These are phyloP conservation scores for Vickermania spadyakhi DNA, from an alignment of 208 protist genomes.

Conservation along the genomic window DNA sequence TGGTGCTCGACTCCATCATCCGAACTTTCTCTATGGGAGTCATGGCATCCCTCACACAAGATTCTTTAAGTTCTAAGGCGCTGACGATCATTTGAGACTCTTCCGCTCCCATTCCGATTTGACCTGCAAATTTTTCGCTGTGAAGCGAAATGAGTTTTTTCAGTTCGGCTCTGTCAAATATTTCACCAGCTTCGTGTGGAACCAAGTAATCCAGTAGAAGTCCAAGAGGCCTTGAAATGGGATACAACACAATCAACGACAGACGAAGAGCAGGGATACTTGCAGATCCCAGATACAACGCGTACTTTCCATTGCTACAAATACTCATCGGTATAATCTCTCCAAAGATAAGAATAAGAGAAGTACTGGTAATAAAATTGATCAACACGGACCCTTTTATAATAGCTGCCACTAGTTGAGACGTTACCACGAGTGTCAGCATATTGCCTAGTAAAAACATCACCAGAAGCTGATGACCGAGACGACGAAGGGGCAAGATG, in stretches of 20 bases:
- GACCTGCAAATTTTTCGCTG: conserved; percentile 62
- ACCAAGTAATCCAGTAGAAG: conserved; percentile 67
- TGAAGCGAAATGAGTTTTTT: conserved; percentile 66
- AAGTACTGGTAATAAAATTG: conserved; percentile 62
- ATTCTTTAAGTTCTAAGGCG: conserved; percentile 60
- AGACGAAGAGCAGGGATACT: conserved; percentile 45
- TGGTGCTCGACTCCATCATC: conserved; percentile 30
- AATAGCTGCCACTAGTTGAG: conserved; percentile 71
- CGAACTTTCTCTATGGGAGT: conserved; percentile 43
- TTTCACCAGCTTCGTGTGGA: conserved; percentile 51
- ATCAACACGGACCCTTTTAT: conserved; percentile 37
- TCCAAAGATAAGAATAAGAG: conserved; percentile 62
- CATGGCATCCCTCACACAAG: conserved; percentile 29
- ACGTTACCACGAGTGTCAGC: conserved; percentile 65
- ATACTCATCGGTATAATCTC: conserved; percentile 76
- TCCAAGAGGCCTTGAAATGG: conserved; percentile 59
- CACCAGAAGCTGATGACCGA: conserved; percentile 63
- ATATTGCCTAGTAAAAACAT: conserved; percentile 80
- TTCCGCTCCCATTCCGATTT: conserved; percentile 49
- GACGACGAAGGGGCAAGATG: conserved; percentile 57
- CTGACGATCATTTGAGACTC: conserved; percentile 72
- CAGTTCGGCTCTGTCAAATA: conserved; percentile 74
- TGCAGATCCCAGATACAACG: conserved; percentile 37
- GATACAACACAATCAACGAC: conserved; percentile 58
- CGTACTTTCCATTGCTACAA: conserved; percentile 68